Percentiles rank a stretch among this genome's conserved stretches.
Evolutionary conservation across 2,329 filamentous ascomycete species (phyloP).

Genomic region (Sclerotinia sclerotiorum): DNA sequence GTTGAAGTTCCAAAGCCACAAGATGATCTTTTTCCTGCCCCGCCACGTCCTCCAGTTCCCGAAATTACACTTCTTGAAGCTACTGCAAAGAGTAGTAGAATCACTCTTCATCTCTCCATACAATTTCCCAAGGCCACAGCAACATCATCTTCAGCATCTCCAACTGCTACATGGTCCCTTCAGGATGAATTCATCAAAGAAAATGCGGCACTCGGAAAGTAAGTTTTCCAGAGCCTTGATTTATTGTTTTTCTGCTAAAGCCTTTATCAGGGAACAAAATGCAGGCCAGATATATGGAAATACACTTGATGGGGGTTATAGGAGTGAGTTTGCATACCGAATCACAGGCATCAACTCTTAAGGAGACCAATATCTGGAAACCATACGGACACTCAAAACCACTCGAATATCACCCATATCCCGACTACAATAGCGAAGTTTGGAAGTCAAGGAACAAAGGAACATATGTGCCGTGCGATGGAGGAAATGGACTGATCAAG

Average conservation of each 20-base stretch:
- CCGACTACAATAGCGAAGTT: constrained; percentile 61
- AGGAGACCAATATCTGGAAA: constrained; percentile 40
- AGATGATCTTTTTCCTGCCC: neutral
- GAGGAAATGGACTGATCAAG: constrained; percentile 52
- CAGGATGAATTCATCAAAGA: constrained; percentile 31
- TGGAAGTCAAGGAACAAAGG: constrained; percentile 61
- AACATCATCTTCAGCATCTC: neutral
- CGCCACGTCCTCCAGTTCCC: neutral
- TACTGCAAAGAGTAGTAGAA: neutral
- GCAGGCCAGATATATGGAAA: constrained; percentile 58
- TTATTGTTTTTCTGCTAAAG: constrained; percentile 28
- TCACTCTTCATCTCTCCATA: constrained; percentile 4
- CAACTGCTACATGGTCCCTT: neutral
- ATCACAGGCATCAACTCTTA: constrained; percentile 40
- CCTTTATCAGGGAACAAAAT: constrained; percentile 43
- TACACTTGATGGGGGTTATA: constrained; percentile 51
- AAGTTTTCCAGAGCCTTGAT: constrained; percentile 11
- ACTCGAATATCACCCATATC: constrained; percentile 68
- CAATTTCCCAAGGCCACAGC: neutral
- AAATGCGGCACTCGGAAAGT: constrained; percentile 29
- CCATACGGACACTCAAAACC: constrained; percentile 51
- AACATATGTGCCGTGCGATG: constrained; percentile 62
- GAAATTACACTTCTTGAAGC: neutral
- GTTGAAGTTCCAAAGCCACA: neutral
- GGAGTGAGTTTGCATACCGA: constrained; percentile 40